Evolutionary conservation across 2,329 filamentous ascomycete species (phyloP), one percentile per base, ranked within the genome.

Genomic region (Graphium sp.): DNA sequence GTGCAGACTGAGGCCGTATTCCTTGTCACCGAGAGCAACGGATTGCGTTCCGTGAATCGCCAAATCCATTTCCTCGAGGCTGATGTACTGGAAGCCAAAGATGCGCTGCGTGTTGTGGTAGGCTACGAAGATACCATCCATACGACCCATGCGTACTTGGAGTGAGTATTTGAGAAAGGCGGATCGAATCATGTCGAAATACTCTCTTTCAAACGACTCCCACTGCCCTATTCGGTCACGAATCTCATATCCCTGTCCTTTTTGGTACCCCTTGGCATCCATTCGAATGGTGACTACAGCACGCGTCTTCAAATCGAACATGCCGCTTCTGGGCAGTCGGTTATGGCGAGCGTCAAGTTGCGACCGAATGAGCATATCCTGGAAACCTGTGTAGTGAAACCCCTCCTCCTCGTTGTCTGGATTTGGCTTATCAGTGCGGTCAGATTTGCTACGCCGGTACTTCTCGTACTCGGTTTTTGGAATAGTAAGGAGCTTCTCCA

Each of bases 51-150:
- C 84, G 46, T 98, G 91, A n/a, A 98, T 52, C 1, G 82, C 68
- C n/a, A 62, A 47, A 47, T 98, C 89, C 77, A 98, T 84, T 45
- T 98, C 89, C 4, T 68, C 48, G 10, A 95, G 54, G 34, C 74
- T 74, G 34, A 98, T 66, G 47, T 98, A 98, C 50, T 98, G 89
- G 50, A 98, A 98, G 5, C 89, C 89, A 46, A 98, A 98, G 28
- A 98, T 92, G 31, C 85, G 78, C 50, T 85, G 66, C 3, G 84
- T 81, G 47, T 98, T 98, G 58, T 98, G 89, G 47, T 74, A 98
- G 3, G 89, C 89, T 14, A 95, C 80, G 45, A 95, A 98, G 28
- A 95, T 94, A 30, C 89, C 89, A 46, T 98, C 87, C 91, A 98
- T 98, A 28, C 85, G 74, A 12, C 91, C 89, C 71, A 98, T 91